Evolutionary conservation across 805 yeast species (phyloP).

Genomic region (Starmera quercuum): DNA sequence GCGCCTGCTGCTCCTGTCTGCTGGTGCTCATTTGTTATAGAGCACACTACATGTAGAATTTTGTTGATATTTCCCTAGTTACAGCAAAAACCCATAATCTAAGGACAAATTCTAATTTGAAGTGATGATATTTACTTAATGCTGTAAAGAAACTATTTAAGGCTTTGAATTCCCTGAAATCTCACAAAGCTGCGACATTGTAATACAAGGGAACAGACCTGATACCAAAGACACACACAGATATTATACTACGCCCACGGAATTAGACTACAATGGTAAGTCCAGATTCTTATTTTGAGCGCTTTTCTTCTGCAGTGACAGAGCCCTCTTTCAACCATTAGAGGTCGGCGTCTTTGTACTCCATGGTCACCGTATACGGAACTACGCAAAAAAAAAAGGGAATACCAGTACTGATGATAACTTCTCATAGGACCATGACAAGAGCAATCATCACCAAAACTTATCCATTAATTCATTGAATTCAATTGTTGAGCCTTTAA

Average conservation of each 20-base stretch:
- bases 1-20: no score
- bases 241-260: no score
- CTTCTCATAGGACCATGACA: not conserved
- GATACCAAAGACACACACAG: no score
- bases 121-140: constrained; percentile 4
- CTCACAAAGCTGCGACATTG: no score
- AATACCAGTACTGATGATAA: not conserved
- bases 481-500: constrained; percentile 43
- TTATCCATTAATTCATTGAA: constrained; percentile 28
- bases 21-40: constrained; percentile 9
- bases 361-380: no score
- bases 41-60: constrained; percentile 8
- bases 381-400: no score
- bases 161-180: not conserved
- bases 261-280: no score
- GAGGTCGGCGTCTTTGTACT: no score
- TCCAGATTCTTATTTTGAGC: no score
- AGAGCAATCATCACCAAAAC: constrained; percentile 16
- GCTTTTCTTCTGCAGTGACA: no score
- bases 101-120: constrained; percentile 3
- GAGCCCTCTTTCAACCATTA: no score
- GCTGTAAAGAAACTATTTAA: constrained; percentile 1
- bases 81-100: constrained; percentile 8
- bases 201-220: no score
- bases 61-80: constrained; percentile 15